Conservation (phyloP, 768 basidiomycete genomes). For the Boletellus ananas region DNA sequence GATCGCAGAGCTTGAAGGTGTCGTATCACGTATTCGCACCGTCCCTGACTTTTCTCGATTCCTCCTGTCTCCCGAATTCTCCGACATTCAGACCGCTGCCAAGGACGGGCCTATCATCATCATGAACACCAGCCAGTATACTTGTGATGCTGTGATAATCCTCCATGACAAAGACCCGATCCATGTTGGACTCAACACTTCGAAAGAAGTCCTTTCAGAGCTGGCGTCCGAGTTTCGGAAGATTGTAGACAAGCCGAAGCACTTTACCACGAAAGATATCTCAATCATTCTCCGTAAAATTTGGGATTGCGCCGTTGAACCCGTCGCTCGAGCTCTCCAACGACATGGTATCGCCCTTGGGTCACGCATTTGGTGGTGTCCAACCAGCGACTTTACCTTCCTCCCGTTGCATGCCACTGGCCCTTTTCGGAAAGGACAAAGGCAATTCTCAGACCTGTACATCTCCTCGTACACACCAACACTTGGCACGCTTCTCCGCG, state of each 20-base stretch:
- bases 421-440: conserved; percentile 10
- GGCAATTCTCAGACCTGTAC: neutral
- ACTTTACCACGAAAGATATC: neutral
- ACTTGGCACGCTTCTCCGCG: neutral
- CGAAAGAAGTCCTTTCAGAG: neutral
- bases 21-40: neutral
- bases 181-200: neutral
- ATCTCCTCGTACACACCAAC: conserved; percentile 20
- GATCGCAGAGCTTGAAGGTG: neutral
- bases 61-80: conserved; percentile 7
- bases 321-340: conserved; percentile 2
- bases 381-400: conserved; percentile 19
- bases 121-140: neutral
- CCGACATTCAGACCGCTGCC: conserved; percentile 5
- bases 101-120: conserved; percentile 5
- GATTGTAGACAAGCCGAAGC: neutral
- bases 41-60: conserved; percentile 8
- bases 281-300: neutral
- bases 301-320: conserved; percentile 2
- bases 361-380: conserved; percentile 12
- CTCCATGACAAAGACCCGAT: neutral
- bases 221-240: neutral
- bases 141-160: conserved; percentile 11
- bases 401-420: conserved; percentile 37
- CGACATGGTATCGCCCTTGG: neutral